Conservation (phyloP, 1,284 basidiomycete species). For the Cryptococcus jaspeensis region DNA sequence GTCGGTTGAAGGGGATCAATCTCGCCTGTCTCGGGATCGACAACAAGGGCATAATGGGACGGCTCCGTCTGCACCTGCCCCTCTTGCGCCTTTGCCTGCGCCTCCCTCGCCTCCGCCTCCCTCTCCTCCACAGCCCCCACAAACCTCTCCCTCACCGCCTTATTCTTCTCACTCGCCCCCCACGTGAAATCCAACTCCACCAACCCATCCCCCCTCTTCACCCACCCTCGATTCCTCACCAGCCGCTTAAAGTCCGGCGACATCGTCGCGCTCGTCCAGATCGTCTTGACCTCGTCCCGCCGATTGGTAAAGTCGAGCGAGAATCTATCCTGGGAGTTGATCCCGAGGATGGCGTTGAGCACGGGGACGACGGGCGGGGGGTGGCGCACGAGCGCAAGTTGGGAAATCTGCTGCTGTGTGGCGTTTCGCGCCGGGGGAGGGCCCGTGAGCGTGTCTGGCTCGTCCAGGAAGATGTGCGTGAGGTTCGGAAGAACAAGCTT, state of each 20-base stretch:
- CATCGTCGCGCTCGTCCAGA: constrained; percentile 34
- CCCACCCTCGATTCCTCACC: constrained; percentile 33
- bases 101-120: neutral
- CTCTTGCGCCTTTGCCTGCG: neutral
- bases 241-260: constrained; percentile 20
- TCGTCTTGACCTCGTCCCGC: constrained; percentile 21
- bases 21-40: constrained; percentile 17
- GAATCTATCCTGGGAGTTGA: neutral
- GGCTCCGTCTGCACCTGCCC: neutral
- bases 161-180: constrained; percentile 15
- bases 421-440: constrained; percentile 21
- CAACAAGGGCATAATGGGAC: constrained; percentile 22
- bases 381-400: constrained; percentile 25
- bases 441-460: constrained; percentile 34
- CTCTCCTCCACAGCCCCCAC: constrained; percentile 8
- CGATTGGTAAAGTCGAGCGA: constrained; percentile 18
- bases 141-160: constrained; percentile 13
- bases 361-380: constrained; percentile 23
- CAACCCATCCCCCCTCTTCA: constrained; percentile 10
- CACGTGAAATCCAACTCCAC: constrained; percentile 33
- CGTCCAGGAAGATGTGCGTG: constrained; percentile 34
- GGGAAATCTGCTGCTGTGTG: constrained; percentile 1
- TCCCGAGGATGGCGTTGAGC: constrained; percentile 15
- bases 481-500: constrained; percentile 8
- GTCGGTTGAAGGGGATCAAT: constrained; percentile 9